Conservation (phyloP, 1,139 yeast species). For the Taphrina pruni region DNA sequence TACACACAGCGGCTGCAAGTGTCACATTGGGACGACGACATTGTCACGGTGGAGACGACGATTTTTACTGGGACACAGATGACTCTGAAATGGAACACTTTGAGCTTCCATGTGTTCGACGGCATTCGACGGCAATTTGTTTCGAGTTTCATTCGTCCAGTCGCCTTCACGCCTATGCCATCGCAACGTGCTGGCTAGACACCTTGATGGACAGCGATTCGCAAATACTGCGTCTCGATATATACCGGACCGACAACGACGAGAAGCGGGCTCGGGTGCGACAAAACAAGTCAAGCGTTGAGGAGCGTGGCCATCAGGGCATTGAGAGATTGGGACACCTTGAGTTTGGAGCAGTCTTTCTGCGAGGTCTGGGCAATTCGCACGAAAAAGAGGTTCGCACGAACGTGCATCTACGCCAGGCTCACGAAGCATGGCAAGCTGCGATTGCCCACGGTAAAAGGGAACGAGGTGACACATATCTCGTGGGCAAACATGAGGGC, state of each 20-base stretch:
- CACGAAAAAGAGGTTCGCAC: constrained; percentile 18
- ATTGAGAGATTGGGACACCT: constrained; percentile 9
- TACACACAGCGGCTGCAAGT: constrained; percentile 11
- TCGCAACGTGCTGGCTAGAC: constrained; percentile 17
- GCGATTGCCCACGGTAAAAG: constrained; percentile 21
- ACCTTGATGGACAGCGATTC: constrained; percentile 8
- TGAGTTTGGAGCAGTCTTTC: constrained; percentile 17
- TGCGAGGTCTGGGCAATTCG: constrained; percentile 20
- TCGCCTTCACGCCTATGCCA: constrained; percentile 15
- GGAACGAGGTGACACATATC: constrained; percentile 8
- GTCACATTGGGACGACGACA: constrained; percentile 4
- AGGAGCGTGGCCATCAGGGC: not conserved
- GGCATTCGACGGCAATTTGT: constrained; percentile 24
- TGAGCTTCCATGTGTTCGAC: constrained; percentile 11
- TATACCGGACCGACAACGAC: constrained; percentile 15
- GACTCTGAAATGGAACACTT: constrained; percentile 1
- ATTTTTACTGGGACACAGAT: constrained; percentile 10
- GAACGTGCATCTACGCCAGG: constrained; percentile 14
- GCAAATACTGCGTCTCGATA: not conserved
- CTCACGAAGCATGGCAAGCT: constrained; percentile 25
- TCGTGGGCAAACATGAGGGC: not conserved
- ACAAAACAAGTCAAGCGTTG: not conserved
- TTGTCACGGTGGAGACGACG: constrained; percentile 10
- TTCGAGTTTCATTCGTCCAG: constrained; percentile 18
- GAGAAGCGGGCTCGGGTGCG: constrained; percentile 9